Evolutionary conservation across 1,139 yeast species (phyloP).

Genomic region (Candida tropicalis): DNA sequence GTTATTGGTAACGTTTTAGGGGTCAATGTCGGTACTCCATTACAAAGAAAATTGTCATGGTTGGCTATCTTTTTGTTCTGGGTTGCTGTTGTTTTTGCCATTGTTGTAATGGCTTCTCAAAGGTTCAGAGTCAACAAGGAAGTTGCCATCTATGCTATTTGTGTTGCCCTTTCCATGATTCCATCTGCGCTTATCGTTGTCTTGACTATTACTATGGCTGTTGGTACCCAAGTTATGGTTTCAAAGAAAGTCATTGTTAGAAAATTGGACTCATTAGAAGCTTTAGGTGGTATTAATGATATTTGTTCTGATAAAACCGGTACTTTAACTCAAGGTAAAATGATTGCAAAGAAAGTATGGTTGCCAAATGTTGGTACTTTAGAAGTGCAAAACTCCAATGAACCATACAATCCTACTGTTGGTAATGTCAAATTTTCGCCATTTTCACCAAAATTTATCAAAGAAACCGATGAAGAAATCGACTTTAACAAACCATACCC

Average conservation of each 20-base stretch:
- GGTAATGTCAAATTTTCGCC: slow-evolving; percentile 54
- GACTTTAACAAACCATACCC: slow-evolving; percentile 29
- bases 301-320: slow-evolving; percentile 60
- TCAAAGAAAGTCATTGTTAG: slow-evolving; percentile 72
- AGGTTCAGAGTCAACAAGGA: slow-evolving; percentile 64
- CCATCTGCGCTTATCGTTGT: slow-evolving; percentile 83
- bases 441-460: slow-evolving; percentile 43
- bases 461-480: slow-evolving; percentile 41
- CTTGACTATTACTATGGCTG: slow-evolving; percentile 85
- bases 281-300: slow-evolving; percentile 78
- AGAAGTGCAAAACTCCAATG: slow-evolving; percentile 59
- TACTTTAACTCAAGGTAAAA: slow-evolving; percentile 77
- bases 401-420: slow-evolving; percentile 72
- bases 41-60: slow-evolving; percentile 67
- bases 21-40: slow-evolving; percentile 74
- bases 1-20: slow-evolving; percentile 73
- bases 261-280: slow-evolving; percentile 77
- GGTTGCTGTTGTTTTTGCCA: slow-evolving; percentile 75
- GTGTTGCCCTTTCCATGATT: slow-evolving; percentile 82
- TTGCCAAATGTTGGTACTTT: slow-evolving; percentile 73
- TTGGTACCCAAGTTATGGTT: slow-evolving; percentile 82
- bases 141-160: slow-evolving; percentile 84
- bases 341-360: slow-evolving; percentile 76
- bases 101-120: slow-evolving; percentile 80
- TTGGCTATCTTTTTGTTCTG: slow-evolving; percentile 69